Percentiles rank a stretch among this genome's conserved stretches.
These are phyloP conservation scores for Tritrichomonas musculus DNA, from an alignment of 208 protist species.

Conservation along the genomic window DNA sequence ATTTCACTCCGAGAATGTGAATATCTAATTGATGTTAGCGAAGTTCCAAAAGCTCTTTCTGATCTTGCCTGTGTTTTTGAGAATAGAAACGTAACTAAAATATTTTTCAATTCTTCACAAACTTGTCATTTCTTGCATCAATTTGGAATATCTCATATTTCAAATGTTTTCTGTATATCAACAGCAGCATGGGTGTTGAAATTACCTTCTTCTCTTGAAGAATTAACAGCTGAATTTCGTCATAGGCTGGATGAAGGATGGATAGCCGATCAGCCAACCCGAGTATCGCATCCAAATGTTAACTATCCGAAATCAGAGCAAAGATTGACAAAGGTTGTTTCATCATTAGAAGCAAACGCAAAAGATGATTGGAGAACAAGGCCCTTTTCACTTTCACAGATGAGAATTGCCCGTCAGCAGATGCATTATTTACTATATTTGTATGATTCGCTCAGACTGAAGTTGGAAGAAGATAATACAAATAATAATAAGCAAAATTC, in stretches of 20 bases:
- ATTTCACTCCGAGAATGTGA: neutral
- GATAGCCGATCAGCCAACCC: neutral
- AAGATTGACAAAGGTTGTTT: neutral
- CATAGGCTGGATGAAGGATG: neutral
- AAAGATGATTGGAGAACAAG: slow-evolving; percentile 8
- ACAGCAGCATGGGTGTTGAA: neutral
- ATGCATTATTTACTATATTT: slow-evolving; percentile 18
- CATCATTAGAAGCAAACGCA: neutral
- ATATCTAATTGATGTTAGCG: slow-evolving; percentile 4
- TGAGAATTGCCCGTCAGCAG: neutral
- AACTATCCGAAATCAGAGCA: neutral
- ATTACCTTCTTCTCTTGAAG: neutral
- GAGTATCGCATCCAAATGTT: neutral
- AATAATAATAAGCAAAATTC: too few species aligned
- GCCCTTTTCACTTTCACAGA: neutral
- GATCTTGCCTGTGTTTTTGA: neutral
- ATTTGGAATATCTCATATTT: neutral
- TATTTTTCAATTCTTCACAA: neutral
- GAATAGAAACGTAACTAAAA: neutral
- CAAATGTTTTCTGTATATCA: neutral
- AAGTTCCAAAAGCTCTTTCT: neutral
- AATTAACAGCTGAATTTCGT: neutral
- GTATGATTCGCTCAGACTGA: neutral
- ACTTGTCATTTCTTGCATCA: neutral
- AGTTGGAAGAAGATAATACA: neutral